Evolutionary conservation across 2,329 filamentous ascomycete species (phyloP).

Genomic region (Hymenoscyphus repandus): DNA sequence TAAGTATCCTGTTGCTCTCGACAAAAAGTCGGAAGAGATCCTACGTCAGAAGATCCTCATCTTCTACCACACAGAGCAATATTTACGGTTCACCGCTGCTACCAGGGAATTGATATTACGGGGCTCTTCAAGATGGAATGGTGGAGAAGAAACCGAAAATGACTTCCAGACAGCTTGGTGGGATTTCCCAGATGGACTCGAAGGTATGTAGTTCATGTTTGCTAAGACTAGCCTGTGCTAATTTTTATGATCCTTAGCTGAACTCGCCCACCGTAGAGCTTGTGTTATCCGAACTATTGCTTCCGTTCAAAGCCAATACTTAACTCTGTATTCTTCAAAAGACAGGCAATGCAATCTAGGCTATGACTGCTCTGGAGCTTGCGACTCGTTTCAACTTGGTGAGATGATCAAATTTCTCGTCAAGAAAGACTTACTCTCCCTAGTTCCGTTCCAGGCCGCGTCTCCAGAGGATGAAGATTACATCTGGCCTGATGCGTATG

Average conservation of each 20-base stretch:
- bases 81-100: conserved; percentile 52
- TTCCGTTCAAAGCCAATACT: conserved; percentile 63
- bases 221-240: conserved; percentile 7
- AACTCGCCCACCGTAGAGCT: conserved; percentile 60
- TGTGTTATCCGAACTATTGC: conserved; percentile 64
- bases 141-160: conserved; percentile 27
- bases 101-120: conserved; percentile 62
- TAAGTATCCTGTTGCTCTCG: conserved; percentile 48
- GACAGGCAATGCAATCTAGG: conserved; percentile 65
- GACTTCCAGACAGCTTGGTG: conserved; percentile 56
- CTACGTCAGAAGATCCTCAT: conserved; percentile 66
- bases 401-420: conserved; percentile 70
- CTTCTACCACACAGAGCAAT: conserved; percentile 59
- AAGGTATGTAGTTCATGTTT: conserved; percentile 40
- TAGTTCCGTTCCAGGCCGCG: conserved; percentile 50
- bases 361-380: conserved; percentile 66
- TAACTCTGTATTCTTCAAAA: conserved; percentile 63
- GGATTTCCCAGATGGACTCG: conserved; percentile 64
- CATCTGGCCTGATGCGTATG: conserved; percentile 37
- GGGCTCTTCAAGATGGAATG: conserved; percentile 46
- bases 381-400: conserved; percentile 73
- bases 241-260: conserved; percentile 41
- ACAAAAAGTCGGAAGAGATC: conserved; percentile 53
- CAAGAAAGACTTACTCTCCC: conserved; percentile 53
- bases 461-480: conserved; percentile 35